Evolutionary conservation across 2,329 filamentous ascomycete species (phyloP), one percentile per base, ranked within the genome.

Genomic region (Ceratocystis huliohia): DNA sequence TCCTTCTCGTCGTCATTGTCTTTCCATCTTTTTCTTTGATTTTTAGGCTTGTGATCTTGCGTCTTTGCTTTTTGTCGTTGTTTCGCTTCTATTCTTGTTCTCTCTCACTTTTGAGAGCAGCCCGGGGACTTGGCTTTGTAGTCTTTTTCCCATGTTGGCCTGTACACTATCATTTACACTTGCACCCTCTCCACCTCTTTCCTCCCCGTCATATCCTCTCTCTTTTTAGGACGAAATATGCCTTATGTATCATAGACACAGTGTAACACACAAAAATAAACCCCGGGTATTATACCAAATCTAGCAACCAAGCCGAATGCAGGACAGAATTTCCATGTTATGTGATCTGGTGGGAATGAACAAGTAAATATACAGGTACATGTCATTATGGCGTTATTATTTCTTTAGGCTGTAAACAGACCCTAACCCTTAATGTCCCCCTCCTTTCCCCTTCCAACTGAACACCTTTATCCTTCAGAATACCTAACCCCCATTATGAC

Each of bases 181-280:
- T 56, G 17, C 50, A 56, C 56, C 45, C 28, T 25, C 57, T 37
- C 61, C 37, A 37, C 64, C 25, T 25, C 22, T 33, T 33, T 56
- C 46, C 41, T 45, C 25, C 41, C 46, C 41, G 37, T 37, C 30
- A 20, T 41, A 41, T 61, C 50, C n/a, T n/a, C 63, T 3, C 30
- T 65, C 28, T 25, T 20, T 25, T 33, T 30, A 63, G 65, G 65
- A 63, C 46, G 45, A 28, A 66, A 66, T 56, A 63, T 44, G 30
- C 65, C 65, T 66, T 50, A 37, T 67, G 66, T 67, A 67, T 37
- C 66, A 67, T 67, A 67, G 66, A 67, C 33, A 67, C 56, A 64
- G 66, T 67, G 62, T 67, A 64, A 67, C 61, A 64, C 63, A 65
- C 61, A 30, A 67, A 67, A 67, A 67, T 50, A 56, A 64, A 65